Conservation (phyloP, 2,329 filamentous ascomycete genomes). For the Zasmidium cellare region DNA sequence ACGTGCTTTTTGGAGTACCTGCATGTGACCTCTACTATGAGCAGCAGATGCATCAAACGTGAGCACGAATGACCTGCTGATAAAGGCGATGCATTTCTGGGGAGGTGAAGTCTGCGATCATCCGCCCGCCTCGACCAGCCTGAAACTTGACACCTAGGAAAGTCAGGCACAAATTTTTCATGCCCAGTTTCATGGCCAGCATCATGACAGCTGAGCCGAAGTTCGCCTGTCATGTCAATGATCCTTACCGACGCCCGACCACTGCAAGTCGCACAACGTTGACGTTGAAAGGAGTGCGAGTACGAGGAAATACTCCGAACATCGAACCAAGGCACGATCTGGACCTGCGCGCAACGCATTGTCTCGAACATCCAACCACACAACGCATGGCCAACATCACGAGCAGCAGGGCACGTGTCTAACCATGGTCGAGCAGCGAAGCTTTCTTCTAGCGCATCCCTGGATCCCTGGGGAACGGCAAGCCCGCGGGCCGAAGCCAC, state of each 20-base stretch:
- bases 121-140: neutral
- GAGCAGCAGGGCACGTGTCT: constrained; percentile 1
- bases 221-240: neutral
- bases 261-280: neutral
- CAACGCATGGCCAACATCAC: neutral
- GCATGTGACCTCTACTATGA: no score
- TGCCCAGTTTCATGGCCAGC: constrained; percentile 1
- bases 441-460: constrained; percentile 7
- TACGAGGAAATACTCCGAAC: neutral
- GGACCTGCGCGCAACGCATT: neutral
- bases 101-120: neutral
- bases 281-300: neutral
- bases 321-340: neutral
- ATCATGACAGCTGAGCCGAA: constrained; percentile 7
- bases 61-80: no score
- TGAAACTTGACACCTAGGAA: neutral
- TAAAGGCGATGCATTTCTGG: no score
- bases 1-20: no score
- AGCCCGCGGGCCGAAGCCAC: constrained; percentile 3
- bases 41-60: no score
- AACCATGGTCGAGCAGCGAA: constrained; percentile 1
- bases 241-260: neutral
- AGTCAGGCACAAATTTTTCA: neutral
- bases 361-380: neutral
- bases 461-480: neutral